Evolutionary conservation across 495 filamentous ascomycete species (phyloP), one percentile per base, ranked within the genome.

Genomic region (Aspergillus heteromorphus): DNA sequence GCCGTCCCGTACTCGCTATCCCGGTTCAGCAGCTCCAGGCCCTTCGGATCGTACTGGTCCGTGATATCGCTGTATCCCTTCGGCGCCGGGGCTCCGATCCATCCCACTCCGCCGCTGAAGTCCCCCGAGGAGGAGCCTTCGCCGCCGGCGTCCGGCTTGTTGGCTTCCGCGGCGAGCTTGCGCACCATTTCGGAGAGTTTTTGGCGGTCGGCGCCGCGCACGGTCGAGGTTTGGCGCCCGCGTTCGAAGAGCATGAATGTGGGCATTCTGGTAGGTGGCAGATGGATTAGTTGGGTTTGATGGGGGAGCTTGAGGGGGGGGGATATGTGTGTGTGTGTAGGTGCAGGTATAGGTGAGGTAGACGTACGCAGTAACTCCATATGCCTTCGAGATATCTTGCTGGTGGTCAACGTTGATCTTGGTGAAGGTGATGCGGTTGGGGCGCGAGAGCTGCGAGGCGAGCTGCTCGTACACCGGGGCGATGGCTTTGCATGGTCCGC

Each of bases 161-260:
- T 81, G 20, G 84, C 86, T 65, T 92, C 87, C 16, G 73, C 71
- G 27, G 80, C 82, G 53, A 97, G 82, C 67, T 87, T 88, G 63
- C 83, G 79, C 51, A 96, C 79, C 2, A 84, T 79, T 40, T 77
- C 73, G 67, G 81, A 80, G 20, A 96, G 82, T 62, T 85, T 82
- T 49, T 75, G 61, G 17, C 81, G 79, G 66, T 95, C 78, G 48
- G 88, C 89, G 51, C 91, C 91, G 64, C 79, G 76, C 38, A 96
- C 78, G 53, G 84, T 87, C 40, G 86, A 78, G 29, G 83, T 78
- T 49, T 81, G 72, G 53, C 79, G 75, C 55, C 85, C 83, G 55
- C 86, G 79, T 61, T 89, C 87, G 79, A 97, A 96, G 60, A 95
- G 79, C 63, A 97, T 83, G 73, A 97, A 96, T 40, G 92, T 95